Evolutionary conservation across 805 yeast species (phyloP).

Genomic region (Spathaspora hagerdaliae): DNA sequence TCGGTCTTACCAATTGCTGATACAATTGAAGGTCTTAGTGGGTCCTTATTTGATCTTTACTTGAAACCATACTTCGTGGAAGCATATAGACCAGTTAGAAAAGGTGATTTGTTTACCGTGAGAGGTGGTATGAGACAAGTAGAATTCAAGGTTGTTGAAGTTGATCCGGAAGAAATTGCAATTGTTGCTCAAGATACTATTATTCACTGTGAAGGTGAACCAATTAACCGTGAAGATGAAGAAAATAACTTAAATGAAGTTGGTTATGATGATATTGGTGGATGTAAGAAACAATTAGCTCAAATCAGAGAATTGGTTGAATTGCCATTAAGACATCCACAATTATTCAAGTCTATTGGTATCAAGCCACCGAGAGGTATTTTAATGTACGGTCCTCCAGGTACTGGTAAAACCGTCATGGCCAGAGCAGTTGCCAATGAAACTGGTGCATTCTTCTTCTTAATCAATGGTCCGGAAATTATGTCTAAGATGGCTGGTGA

Average conservation of each 20-base stretch:
- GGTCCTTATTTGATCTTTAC: slow-evolving; percentile 92
- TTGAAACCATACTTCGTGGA: slow-evolving; percentile 97
- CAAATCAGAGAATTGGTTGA: slow-evolving; percentile 98
- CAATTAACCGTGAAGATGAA: slow-evolving; percentile 96
- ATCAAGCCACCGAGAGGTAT: slow-evolving; percentile 99
- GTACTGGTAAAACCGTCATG: slow-evolving; percentile 99
- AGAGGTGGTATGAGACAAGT: slow-evolving; percentile 99
- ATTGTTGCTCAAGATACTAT: slow-evolving; percentile 98
- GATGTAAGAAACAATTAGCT: slow-evolving; percentile 99
- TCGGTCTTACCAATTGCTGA: slow-evolving; percentile 96
- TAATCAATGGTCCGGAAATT: slow-evolving; percentile 98
- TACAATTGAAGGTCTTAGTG: slow-evolving; percentile 96
- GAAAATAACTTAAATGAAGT: slow-evolving; percentile 95
- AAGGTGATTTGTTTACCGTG: slow-evolving; percentile 93
- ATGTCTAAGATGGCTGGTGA: slow-evolving; percentile 99
- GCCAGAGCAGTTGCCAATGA: slow-evolving; percentile 99
- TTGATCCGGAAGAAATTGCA: slow-evolving; percentile 95
- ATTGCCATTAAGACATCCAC: slow-evolving; percentile 97
- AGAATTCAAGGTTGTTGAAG: slow-evolving; percentile 96
- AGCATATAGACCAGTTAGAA: slow-evolving; percentile 97
- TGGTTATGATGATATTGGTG: slow-evolving; percentile 98
- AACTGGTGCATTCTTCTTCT: slow-evolving; percentile 97
- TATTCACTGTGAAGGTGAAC: slow-evolving; percentile 98
- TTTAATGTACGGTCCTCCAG: slow-evolving; percentile 98
- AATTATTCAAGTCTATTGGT: slow-evolving; percentile 95